phyloP scores from a whole-genome alignment of 371 early-diverging fungal genomes.

The Actinomortierella ambigua region DNA sequence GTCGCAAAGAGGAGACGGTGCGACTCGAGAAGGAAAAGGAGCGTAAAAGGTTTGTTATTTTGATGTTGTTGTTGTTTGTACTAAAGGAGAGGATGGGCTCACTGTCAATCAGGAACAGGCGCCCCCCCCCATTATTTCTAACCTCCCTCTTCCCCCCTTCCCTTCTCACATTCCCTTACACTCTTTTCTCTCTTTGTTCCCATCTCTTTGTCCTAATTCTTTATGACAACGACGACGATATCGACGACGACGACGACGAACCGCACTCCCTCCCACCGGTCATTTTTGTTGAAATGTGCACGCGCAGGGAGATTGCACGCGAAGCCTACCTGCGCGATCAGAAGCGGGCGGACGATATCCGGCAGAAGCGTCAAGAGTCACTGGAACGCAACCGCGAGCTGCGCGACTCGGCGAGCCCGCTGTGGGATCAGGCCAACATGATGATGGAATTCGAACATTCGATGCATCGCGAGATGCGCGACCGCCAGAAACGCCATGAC shows the following conservation, averaged over 20 bases:
- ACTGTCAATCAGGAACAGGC: too few relatives aligned
- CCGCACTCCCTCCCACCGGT: too few relatives aligned
- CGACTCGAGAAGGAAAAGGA: constrained; percentile 26
- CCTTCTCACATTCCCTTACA: background rate
- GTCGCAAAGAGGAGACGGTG: constrained; percentile 18
- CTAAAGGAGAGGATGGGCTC: too few relatives aligned
- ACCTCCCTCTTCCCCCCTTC: background rate
- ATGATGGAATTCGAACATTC: constrained; percentile 33
- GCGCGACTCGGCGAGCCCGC: constrained; percentile 8
- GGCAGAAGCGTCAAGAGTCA: constrained; percentile 16
- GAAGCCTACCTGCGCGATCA: constrained; percentile 39
- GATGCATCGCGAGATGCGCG: constrained; percentile 2
- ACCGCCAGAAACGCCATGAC: background rate
- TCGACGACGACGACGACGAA: too few relatives aligned
- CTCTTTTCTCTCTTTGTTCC: background rate
- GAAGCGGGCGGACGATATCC: constrained; percentile 26
- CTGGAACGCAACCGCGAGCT: constrained; percentile 19
- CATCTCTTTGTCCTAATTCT: too few relatives aligned
- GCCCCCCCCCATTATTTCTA: background rate
- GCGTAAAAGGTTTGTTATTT: constrained; percentile 12
- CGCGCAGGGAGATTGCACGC: constrained; percentile 30
- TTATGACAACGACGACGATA: too few relatives aligned
- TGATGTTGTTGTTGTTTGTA: too few relatives aligned
- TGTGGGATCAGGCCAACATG: constrained; percentile 20
- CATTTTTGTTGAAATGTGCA: too few relatives aligned